Evolutionary conservation across 1,139 yeast genomes (phyloP), one percentile per base, ranked within the genome.

Genomic region (Taiozyma sp.): DNA sequence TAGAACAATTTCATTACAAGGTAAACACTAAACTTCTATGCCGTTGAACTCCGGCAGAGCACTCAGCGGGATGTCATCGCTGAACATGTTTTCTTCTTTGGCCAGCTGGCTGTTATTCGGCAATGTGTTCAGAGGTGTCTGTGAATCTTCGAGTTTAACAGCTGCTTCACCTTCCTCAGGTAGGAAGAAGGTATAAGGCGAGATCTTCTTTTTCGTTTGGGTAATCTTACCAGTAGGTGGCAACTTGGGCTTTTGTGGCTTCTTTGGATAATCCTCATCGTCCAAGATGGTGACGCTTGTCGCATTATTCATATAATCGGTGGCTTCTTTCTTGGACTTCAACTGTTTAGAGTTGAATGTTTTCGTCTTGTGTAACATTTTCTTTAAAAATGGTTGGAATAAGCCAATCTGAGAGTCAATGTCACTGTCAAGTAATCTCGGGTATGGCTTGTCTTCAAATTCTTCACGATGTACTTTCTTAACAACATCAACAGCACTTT

Each of bases 171-270:
- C 54, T 8, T 51, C 63, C 46, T 71, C 75, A 8, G 73, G 71
- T 9, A 79, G 57, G 52, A 77, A 78, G 61, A 76, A 87, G 0
- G 87, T 77, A 46, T 68, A 76, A 1, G 80, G 71, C 8, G 83
- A 69, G 13, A 76, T 65, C 61, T 79, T 83, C 71, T 85, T 89
- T 70, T 89, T 91, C 38, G 83, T 73, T 2, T 80, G 75, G 0
- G 87, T 70, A 41, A 93, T 88, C 66, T 89, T 92, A 45, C 98
- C 99, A 12, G 92, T 90, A 0, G 98, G 97, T 2, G 98, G 97
- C 46, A 93, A 74, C 63, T 93, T 84, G 1, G 97, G 89, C 57
- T 95, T 79, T n/a, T 80, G 77, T 66, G 87, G 93, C 59, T 87
- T 87, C 56, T 87, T 68, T 48, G 81, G 72, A 27, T 70, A 67